Evolutionary conservation across 2,329 filamentous ascomycete species (phyloP).

Genomic region (Aspergillus quadricinctus): DNA sequence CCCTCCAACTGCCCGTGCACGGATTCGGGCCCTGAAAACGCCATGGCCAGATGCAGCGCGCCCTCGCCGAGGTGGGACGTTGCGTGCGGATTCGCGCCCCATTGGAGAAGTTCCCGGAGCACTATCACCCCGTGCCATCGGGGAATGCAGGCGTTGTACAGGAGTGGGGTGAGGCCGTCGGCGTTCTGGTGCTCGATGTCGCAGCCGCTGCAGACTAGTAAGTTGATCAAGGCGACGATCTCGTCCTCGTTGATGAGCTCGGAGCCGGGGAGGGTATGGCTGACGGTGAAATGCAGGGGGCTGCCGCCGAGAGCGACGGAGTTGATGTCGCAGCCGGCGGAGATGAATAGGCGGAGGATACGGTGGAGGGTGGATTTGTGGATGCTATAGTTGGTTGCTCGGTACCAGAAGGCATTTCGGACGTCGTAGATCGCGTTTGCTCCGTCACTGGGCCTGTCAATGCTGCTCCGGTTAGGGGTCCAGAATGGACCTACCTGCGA

Average conservation of each 20-base stretch:
- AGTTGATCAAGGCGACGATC: not conserved
- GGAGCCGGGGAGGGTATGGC: not conserved
- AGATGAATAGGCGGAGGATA: not conserved
- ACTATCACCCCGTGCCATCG: not conserved
- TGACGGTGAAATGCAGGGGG: not conserved
- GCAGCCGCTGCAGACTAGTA: not conserved
- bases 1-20: not conserved
- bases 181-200: not conserved
- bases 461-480: not conserved
- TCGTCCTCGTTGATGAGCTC: not conserved
- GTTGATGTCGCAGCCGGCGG: not conserved
- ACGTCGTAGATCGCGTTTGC: not conserved
- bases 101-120: not conserved
- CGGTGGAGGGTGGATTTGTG: not conserved
- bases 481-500: not conserved
- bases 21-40: not conserved
- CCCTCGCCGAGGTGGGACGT: not conserved
- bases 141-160: not conserved
- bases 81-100: not conserved
- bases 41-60: not conserved
- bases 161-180: not conserved
- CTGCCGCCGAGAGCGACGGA: not conserved
- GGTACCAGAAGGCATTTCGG: not conserved
- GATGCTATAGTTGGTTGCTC: not conserved
- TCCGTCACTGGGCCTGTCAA: not conserved